A percentile compares a stretch with the other conserved stretches of the same genome.
phyloP scores from a whole-genome alignment of 2,329 filamentous ascomycete genomes.

The Aspergillus pseudoviridinutans region DNA sequence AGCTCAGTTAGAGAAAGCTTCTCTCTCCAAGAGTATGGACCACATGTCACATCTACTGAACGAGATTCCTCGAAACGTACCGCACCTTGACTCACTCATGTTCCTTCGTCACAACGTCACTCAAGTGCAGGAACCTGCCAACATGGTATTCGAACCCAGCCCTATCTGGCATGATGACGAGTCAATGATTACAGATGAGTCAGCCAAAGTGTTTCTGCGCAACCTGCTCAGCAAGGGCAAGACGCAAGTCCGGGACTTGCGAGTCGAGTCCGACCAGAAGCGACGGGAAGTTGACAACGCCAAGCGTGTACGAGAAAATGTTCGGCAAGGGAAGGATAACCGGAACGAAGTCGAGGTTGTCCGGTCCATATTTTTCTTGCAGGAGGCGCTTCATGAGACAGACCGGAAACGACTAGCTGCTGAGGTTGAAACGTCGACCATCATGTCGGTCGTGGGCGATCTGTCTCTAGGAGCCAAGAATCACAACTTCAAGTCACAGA shows the following conservation, averaged over 20 bases:
- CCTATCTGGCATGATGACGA: constrained; percentile 97
- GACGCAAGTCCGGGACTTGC: constrained; percentile 71
- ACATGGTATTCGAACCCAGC: constrained; percentile 87
- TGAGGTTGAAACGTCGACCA: constrained; percentile 89
- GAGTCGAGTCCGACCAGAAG: constrained; percentile 81
- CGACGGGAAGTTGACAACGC: constrained; percentile 76
- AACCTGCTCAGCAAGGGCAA: constrained; percentile 93
- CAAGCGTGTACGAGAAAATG: constrained; percentile 67
- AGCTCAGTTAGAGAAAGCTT: constrained; percentile 72
- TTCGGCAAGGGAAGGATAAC: constrained; percentile 80
- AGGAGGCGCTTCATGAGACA: constrained; percentile 78
- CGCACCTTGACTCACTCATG: constrained; percentile 93
- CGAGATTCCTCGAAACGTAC: constrained; percentile 84
- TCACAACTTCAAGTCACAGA: constrained; percentile 98
- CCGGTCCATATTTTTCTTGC: constrained; percentile 73
- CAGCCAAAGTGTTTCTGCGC: constrained; percentile 82
- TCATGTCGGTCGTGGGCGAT: constrained; percentile 87
- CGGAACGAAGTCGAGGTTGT: constrained; percentile 85
- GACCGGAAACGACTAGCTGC: constrained; percentile 81
- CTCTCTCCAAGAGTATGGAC: constrained; percentile 68
- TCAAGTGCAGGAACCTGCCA: constrained; percentile 74
- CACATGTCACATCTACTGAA: constrained; percentile 68
- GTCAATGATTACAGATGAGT: constrained; percentile 78
- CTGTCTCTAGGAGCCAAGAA: constrained; percentile 88
- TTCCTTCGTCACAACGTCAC: constrained; percentile 89